These are phyloP conservation scores for Yamadazyma sp. DNA, from an alignment of 1,139 yeast species.

Conservation along the genomic window DNA sequence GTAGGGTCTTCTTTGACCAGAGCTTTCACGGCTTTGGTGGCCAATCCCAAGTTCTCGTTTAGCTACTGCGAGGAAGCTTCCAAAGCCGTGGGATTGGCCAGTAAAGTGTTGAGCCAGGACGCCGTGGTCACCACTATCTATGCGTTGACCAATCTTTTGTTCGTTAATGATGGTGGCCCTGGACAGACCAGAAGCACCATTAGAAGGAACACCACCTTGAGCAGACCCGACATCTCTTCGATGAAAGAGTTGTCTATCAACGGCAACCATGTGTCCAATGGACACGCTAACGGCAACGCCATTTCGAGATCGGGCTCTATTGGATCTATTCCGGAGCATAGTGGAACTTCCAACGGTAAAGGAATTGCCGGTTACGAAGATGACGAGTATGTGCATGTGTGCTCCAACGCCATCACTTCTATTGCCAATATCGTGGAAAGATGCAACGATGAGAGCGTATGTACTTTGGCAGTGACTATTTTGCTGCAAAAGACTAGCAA, in stretches of 20 bases:
- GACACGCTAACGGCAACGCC: slow-evolving; percentile 1
- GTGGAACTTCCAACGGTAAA: slow-evolving; percentile 7
- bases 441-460: slow-evolving; percentile 72
- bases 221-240: slow-evolving; percentile 19
- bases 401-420: slow-evolving; percentile 68
- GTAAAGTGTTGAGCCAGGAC: slow-evolving; percentile 64
- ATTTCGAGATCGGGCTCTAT: slow-evolving; percentile 12
- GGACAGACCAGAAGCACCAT: slow-evolving; percentile 24
- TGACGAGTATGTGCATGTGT: slow-evolving; percentile 34
- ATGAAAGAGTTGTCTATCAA: slow-evolving; percentile 14
- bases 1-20: slow-evolving; percentile 50
- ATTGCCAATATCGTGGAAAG: slow-evolving; percentile 68
- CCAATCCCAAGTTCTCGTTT: slow-evolving; percentile 39
- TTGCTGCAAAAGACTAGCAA: slow-evolving; percentile 75
- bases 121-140: slow-evolving; percentile 85
- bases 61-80: slow-evolving; percentile 37
- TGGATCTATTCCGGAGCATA: slow-evolving; percentile 7
- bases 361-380: slow-evolving; percentile 25
- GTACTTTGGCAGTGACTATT: slow-evolving; percentile 80
- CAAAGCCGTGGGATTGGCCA: slow-evolving; percentile 43
- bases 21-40: slow-evolving; percentile 49
- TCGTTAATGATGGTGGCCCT: slow-evolving; percentile 49
- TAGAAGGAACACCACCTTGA: slow-evolving; percentile 25
- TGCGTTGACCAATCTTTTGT: slow-evolving; percentile 73
- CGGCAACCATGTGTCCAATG: background rate